Conservation (phyloP, 768 basidiomycete genomes). For the Auricularia sp. region DNA sequence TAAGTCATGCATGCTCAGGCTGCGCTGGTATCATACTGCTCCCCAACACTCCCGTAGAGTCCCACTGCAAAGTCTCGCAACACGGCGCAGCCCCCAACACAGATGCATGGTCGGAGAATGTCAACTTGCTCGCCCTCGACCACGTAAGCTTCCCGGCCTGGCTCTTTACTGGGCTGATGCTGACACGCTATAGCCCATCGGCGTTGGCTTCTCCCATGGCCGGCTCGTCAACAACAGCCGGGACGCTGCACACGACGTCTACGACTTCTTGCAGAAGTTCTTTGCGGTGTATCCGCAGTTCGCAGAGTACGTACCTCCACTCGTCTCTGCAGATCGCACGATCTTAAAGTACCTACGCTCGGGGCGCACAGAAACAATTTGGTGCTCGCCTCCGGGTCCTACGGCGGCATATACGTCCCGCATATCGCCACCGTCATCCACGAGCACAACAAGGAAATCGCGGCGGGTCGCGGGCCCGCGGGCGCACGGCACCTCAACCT, state of each 20-base stretch:
- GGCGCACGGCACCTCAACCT: conserved; percentile 21
- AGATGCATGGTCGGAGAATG: conserved; percentile 9
- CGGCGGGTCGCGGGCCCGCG: conserved; percentile 10
- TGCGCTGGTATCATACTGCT: too few species aligned
- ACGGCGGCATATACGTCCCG: conserved; percentile 26
- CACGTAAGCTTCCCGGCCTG: conserved; percentile 3
- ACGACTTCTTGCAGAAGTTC: conserved; percentile 29
- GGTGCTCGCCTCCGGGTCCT: conserved; percentile 23
- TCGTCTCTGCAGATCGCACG: too few species aligned
- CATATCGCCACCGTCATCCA: conserved; percentile 28
- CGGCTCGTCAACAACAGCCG: conserved; percentile 23
- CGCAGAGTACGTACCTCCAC: too few species aligned
- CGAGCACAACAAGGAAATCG: conserved; percentile 20
- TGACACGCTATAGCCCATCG: conserved; percentile 17
- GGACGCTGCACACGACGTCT: conserved; percentile 22
- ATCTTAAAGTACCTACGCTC: too few species aligned
- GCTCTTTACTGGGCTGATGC: neutral
- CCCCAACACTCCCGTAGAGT: conserved; percentile 12
- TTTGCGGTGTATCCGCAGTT: conserved; percentile 18
- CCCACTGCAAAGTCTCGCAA: conserved; percentile 15
- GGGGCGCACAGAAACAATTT: conserved; percentile 9
- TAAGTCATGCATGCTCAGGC: neutral
- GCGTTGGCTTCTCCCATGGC: conserved; percentile 27
- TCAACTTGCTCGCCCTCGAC: conserved; percentile 9
- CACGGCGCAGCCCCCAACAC: conserved; percentile 18